Evolutionary conservation across 2,329 filamentous ascomycete genomes (phyloP), one percentile per base, ranked within the genome.

Genomic region (Diplocarpon mali): DNA sequence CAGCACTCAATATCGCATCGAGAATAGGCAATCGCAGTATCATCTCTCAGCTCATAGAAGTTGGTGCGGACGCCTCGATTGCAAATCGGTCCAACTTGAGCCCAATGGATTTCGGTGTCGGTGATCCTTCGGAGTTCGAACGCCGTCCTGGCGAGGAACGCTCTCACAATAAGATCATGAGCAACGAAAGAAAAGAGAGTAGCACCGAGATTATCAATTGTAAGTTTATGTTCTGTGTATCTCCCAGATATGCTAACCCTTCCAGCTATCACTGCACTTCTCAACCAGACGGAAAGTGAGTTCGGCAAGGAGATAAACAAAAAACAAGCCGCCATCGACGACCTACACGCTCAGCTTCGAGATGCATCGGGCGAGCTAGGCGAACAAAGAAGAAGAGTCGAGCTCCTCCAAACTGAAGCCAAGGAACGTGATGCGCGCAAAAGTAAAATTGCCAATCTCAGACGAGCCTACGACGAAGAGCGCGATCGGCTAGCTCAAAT

Each of bases 31-130:
- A 95, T 61, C 75, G 84, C 44, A 93, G 87, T 57, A 95, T 98
- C 56, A 94, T 96, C 46, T 90, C 88, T n/a, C 92, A 98, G 61
- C 71, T 98, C 28, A 72, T 96, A 10, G 92, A 98, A 65, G 89
- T 98, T 35, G 88, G 90, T 45, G 92, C 92, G 1, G 88, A 96
- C 62, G 83, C 88, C n/a, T 79, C 83, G 42, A 89, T 96, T 58
- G 76, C 87, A 5, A 98, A 98, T 58, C 80, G 88, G 39, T 89
- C 89, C 36, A 89, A 90, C 15, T 72, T 96, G 11, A 76, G 86
- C 32, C 89, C 92, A 1, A 72, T 88, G n/a, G 92, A 96, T 62
- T 98, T 98, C 67, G 90, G 90, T 8, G 86, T 96, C 24, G 87
- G 87, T 5, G 77, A 78, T 9, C 55, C 52, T 29, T 46, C 51